Evolutionary conservation across 1,139 yeast species (phyloP).

Genomic region (Hansenula lynferdii): DNA sequence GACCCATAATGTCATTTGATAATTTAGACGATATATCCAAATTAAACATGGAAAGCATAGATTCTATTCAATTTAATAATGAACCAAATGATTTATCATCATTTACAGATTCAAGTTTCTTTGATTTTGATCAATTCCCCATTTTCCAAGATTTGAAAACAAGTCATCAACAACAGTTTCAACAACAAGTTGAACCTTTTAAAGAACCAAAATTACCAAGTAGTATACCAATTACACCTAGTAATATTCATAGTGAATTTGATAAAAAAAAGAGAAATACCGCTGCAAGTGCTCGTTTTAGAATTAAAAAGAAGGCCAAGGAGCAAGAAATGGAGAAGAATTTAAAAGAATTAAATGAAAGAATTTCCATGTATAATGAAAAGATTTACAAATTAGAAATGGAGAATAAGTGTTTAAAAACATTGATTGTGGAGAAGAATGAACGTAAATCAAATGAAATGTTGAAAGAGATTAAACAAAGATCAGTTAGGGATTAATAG

Average conservation of each 20-base stretch:
- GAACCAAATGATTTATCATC: constrained; percentile 35
- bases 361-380: constrained; percentile 35
- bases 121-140: constrained; percentile 39
- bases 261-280: constrained; percentile 57
- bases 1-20: constrained; percentile 1
- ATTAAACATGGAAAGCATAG: constrained; percentile 30
- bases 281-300: constrained; percentile 58
- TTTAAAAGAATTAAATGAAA: constrained; percentile 34
- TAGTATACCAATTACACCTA: neutral
- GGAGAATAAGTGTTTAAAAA: constrained; percentile 48
- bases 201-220: neutral
- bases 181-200: constrained; percentile 16
- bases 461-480: constrained; percentile 6
- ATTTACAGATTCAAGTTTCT: constrained; percentile 42
- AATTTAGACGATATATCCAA: constrained; percentile 37
- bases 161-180: constrained; percentile 16
- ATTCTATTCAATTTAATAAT: constrained; percentile 21
- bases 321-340: constrained; percentile 54
- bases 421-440: constrained; percentile 43
- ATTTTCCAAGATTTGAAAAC: constrained; percentile 9
- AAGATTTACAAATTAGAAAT: constrained; percentile 44
- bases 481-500: neutral
- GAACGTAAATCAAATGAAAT: constrained; percentile 29
- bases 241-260: constrained; percentile 16
- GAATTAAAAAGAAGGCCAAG: constrained; percentile 55